Base-by-base conservation (phyloP, 371 early-diverging fungal genomes). In the Dinochytrium kinnereticum region DNA sequence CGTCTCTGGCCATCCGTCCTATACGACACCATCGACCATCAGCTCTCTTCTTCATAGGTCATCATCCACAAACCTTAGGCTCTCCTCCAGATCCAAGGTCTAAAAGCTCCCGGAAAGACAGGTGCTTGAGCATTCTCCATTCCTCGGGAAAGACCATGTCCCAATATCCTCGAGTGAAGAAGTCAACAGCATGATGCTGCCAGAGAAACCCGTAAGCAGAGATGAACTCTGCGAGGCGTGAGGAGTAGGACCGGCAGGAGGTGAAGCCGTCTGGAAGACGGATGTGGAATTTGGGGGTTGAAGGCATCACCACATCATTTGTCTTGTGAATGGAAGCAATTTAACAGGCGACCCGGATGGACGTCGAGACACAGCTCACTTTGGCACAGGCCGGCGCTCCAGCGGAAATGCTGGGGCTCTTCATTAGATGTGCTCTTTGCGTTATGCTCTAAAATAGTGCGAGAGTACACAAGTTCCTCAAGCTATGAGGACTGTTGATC, bases 151-250 rank as follows among this genome's bases (percentile, higher is more conserved):
- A 78, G 13, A 31, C 55, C 19, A 40, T 59, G 28, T 68, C 69
- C 78, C 77, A 83, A 69, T 73, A 80, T 39, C 79, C 70, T 39
- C 70, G 19, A 38, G 68, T 72, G 71, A 69, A 80, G 51, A 83
- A 80, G 72, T 83, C 81, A 39, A 81, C 81, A 21, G 81, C 83
- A 66, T 83, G 83, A 65, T 75, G 73, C 68, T 73, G 28, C 69
- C 75, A 73, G 34, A 82, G 64, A 55, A 65, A 78, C 13, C 53
- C 38, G 57, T 76, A 76, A 19, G 44, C 38, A 0, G 59, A 24
- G 38, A 79, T 34, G 53, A 75, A 73, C 7, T 15, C 33, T 15
- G 26, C 33, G 21, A 79, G 74, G 24, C 49, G 71, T 37, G 68
- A 69, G 17, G 72, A 28, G 67, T 76, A 78, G 7, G 44, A 49